Evolutionary conservation across 192 early-diverging fungal genomes (phyloP).

Genomic region (Pilaira anomala): DNA sequence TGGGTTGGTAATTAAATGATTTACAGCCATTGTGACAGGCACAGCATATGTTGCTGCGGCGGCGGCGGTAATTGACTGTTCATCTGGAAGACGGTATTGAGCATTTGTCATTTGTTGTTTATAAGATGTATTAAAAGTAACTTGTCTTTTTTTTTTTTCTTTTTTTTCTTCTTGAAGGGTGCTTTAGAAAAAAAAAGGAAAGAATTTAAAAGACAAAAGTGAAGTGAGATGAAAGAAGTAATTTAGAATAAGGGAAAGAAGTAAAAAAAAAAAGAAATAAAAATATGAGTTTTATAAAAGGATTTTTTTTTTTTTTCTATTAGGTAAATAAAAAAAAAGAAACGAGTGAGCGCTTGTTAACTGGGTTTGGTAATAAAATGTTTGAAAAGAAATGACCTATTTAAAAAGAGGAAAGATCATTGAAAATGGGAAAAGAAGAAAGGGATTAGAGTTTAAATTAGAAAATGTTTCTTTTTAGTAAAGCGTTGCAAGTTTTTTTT

Average conservation of each 20-base stretch:
- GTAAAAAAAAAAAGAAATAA: neutral
- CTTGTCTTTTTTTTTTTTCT: neutral
- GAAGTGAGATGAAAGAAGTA: neutral
- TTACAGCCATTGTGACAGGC: neutral
- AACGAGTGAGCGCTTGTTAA: neutral
- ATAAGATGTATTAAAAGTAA: neutral
- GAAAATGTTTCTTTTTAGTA: too few species aligned
- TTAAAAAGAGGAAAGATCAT: too few species aligned
- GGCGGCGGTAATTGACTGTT: neutral
- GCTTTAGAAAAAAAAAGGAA: slow-evolving; percentile 2
- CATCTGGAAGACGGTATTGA: neutral
- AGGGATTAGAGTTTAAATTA: too few species aligned
- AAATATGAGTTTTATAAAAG: neutral
- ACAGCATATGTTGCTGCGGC: neutral
- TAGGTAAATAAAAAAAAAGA: slow-evolving; percentile 1
- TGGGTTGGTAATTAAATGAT: neutral
- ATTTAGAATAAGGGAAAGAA: neutral
- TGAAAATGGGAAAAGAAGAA: too few species aligned
- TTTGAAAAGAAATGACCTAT: too few species aligned
- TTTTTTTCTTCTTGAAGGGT: neutral
- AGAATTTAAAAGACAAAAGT: neutral
- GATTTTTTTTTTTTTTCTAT: neutral
- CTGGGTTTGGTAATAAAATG: too few species aligned
- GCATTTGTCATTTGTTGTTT: slow-evolving; percentile 9
- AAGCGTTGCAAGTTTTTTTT: too few species aligned